phyloP scores from a whole-genome alignment of 257 asterid genomes.

The Lycium barbarum region DNA sequence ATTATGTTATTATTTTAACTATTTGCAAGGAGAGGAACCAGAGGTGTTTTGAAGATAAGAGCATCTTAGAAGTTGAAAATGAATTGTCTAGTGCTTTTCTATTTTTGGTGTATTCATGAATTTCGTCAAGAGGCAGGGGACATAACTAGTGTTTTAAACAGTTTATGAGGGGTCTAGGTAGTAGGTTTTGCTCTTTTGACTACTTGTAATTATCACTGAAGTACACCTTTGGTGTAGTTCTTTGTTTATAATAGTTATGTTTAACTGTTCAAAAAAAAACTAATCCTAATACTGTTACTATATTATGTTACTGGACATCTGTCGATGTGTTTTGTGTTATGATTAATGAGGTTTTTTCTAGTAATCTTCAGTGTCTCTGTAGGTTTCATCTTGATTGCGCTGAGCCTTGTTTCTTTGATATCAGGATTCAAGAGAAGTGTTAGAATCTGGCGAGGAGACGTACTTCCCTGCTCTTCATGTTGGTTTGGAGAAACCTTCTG shows the following conservation, averaged over 20 bases:
- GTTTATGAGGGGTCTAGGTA: neutral
- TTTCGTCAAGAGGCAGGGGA: neutral
- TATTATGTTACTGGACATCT: neutral
- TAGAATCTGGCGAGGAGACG: conserved; percentile 91
- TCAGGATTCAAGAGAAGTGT: conserved; percentile 67
- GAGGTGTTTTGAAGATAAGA: neutral
- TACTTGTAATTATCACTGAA: neutral
- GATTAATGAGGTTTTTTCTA: neutral
- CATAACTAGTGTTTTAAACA: neutral
- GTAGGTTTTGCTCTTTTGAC: neutral
- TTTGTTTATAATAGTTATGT: neutral
- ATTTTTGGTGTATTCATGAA: neutral
- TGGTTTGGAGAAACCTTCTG: conserved; percentile 78
- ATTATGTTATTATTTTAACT: neutral
- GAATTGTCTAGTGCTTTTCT: neutral
- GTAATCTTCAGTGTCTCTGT: neutral
- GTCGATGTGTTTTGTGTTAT: conserved; percentile 19
- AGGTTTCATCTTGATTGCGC: conserved; percentile 5
- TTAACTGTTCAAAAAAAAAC: neutral
- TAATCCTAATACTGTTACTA: neutral
- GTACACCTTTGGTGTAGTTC: neutral
- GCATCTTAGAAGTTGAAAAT: no score
- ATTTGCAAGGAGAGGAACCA: neutral
- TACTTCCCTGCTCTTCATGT: conserved; percentile 88
- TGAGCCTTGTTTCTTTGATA: conserved; percentile 13